A percentile compares a stretch with the other conserved stretches of the same genome.
These are phyloP conservation scores for Curvularia eragrostidis DNA, from an alignment of 2,329 filamentous ascomycete genomes.

Conservation along the genomic window DNA sequence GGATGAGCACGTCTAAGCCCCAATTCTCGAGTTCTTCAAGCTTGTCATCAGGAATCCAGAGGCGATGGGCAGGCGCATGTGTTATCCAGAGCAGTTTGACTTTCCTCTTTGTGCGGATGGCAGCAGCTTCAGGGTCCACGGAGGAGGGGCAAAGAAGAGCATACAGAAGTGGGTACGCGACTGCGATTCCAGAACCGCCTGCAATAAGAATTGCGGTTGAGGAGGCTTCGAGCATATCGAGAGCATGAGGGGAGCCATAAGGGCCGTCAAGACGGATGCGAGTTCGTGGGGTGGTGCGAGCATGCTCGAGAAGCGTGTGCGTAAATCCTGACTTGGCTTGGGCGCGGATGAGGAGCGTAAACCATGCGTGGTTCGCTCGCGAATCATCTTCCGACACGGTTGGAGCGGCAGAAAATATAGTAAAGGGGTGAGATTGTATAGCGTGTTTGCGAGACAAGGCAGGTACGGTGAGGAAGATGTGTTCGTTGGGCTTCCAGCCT, in stretches of 20 bases:
- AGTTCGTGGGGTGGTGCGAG: conserved; percentile 54
- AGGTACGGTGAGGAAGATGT: conserved; percentile 68
- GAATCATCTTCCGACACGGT: conserved; percentile 49
- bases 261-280: conserved; percentile 67
- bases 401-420: conserved; percentile 67
- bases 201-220: conserved; percentile 64
- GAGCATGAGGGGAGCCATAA: conserved; percentile 65
- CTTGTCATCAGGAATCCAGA: conserved; percentile 61
- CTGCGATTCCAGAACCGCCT: conserved; percentile 70
- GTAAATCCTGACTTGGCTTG: conserved; percentile 64
- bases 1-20: conserved; percentile 62
- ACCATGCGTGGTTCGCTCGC: conserved; percentile 55
- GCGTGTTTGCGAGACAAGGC: conserved; percentile 59
- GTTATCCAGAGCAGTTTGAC: conserved; percentile 67
- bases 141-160: conserved; percentile 50
- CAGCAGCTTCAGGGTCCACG: conserved; percentile 24
- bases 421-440: conserved; percentile 71
- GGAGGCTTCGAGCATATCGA: conserved; percentile 60
- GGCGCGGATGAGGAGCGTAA: conserved; percentile 66
- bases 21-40: conserved; percentile 57
- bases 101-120: conserved; percentile 33
- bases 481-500: conserved; percentile 68
- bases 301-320: conserved; percentile 60
- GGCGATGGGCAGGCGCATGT: conserved; percentile 59
- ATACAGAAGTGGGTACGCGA: conserved; percentile 67